Conservation (phyloP, 805 yeast species). For the Saturnispora halmiae region DNA sequence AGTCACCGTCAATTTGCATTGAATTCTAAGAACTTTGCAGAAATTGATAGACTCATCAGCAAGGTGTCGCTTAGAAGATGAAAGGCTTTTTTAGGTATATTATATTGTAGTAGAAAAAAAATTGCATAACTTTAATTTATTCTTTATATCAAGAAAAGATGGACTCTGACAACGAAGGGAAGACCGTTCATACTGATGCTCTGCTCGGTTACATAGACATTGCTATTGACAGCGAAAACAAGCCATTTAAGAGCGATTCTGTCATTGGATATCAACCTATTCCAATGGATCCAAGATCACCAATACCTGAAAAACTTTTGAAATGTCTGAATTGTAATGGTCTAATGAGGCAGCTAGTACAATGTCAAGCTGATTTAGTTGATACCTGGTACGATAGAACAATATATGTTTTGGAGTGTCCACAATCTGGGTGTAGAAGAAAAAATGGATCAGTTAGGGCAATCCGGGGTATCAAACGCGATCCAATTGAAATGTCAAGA, state of each 20-base stretch:
- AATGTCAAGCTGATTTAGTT: conserved; percentile 74
- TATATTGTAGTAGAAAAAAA: not conserved
- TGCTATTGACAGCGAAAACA: conserved; percentile 40
- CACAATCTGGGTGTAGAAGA: conserved; percentile 52
- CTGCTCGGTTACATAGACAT: conserved; percentile 59
- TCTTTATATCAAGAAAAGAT: not conserved
- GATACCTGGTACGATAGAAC: conserved; percentile 68
- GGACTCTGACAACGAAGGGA: conserved; percentile 15
- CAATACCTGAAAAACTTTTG: conserved; percentile 45
- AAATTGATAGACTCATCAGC: conserved; percentile 64
- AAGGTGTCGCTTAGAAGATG: conserved; percentile 28
- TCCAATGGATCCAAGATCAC: conserved; percentile 56
- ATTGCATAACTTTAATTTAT: not conserved
- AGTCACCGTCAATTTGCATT: conserved; percentile 75
- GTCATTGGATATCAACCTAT: conserved; percentile 74
- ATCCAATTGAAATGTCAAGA: conserved; percentile 38
- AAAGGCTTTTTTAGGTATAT: not conserved
- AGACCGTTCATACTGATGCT: conserved; percentile 28
- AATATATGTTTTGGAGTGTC: conserved; percentile 73
- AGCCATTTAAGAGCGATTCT: conserved; percentile 50
- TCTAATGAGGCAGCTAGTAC: conserved; percentile 59
- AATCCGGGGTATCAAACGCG: conserved; percentile 65
- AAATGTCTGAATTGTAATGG: conserved; percentile 59
- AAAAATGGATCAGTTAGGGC: conserved; percentile 65
- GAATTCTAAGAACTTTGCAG: conserved; percentile 59